Conservation (phyloP, 2,329 filamentous ascomycete genomes). For the Colletotrichum paranaense region DNA sequence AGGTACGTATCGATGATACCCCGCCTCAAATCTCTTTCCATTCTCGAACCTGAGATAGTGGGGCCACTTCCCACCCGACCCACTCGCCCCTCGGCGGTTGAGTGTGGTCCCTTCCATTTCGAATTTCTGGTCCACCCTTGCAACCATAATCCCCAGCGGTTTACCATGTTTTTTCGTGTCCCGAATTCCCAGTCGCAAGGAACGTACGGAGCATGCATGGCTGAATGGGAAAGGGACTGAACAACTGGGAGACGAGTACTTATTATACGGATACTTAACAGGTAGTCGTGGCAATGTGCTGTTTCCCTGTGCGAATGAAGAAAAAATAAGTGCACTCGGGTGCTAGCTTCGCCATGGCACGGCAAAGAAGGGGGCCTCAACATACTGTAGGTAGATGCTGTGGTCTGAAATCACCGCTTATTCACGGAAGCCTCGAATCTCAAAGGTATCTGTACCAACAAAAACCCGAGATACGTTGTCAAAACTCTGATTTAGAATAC, state of each 20-base stretch:
- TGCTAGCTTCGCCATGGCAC: too few relatives aligned
- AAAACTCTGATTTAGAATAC: background rate
- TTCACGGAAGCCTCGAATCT: too few relatives aligned
- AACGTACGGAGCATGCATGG: background rate
- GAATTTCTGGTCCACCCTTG: background rate
- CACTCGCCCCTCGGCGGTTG: background rate
- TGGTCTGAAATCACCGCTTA: too few relatives aligned
- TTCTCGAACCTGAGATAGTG: constrained; percentile 29
- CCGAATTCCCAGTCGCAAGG: too few relatives aligned
- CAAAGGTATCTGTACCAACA: too few relatives aligned
- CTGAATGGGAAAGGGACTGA: background rate
- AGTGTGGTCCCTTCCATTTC: background rate
- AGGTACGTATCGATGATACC: background rate
- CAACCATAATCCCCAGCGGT: constrained; percentile 22
- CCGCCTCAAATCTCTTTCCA: constrained; percentile 33
- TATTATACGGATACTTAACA: background rate
- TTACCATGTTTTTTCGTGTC: constrained; percentile 8
- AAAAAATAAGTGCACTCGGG: background rate
- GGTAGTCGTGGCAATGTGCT: too few relatives aligned
- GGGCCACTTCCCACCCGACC: background rate
- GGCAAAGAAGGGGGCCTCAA: too few relatives aligned
- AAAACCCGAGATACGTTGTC: too few relatives aligned
- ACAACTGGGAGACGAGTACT: background rate
- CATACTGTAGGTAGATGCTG: too few relatives aligned
- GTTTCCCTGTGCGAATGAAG: background rate